These are phyloP conservation scores for Cryptococcus hybrid DNA, from an alignment of 1,284 basidiomycete genomes.

Conservation along the genomic window DNA sequence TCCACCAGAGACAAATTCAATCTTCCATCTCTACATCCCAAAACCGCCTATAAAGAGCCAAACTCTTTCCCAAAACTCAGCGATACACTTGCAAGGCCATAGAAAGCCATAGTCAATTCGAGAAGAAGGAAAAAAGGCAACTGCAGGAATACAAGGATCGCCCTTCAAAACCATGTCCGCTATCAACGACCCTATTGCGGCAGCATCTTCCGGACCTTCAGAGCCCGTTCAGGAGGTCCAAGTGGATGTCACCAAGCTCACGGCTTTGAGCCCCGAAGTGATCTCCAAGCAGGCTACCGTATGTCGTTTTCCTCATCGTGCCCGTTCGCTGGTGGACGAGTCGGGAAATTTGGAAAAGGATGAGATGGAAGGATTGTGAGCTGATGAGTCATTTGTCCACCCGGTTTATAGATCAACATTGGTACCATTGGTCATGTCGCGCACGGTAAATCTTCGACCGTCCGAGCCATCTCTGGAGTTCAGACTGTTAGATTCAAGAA, in stretches of 20 bases:
- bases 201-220: conserved; percentile 19
- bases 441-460: conserved; percentile 98
- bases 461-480: conserved; percentile 99
- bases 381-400: neutral
- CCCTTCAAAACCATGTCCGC: conserved; percentile 16
- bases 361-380: neutral
- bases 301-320: conserved; percentile 12
- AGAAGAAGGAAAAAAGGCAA: no score
- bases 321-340: neutral
- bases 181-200: conserved; percentile 41
- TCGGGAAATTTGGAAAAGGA: neutral
- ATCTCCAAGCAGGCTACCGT: conserved; percentile 90
- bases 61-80: neutral
- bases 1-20: neutral
- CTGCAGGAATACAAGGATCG: no score
- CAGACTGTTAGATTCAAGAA: conserved; percentile 99
- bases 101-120: no score
- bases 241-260: conserved; percentile 75
- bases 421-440: conserved; percentile 95
- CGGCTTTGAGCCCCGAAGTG: conserved; percentile 90
- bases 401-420: conserved; percentile 44
- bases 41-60: no score
- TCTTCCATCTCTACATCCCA: neutral
- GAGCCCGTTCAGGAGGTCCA: conserved; percentile 53
- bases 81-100: no score